Percentiles rank a stretch among this genome's conserved stretches.
Conservation (phyloP, 1,284 basidiomycete species). For the Termitomyces sp. region DNA sequence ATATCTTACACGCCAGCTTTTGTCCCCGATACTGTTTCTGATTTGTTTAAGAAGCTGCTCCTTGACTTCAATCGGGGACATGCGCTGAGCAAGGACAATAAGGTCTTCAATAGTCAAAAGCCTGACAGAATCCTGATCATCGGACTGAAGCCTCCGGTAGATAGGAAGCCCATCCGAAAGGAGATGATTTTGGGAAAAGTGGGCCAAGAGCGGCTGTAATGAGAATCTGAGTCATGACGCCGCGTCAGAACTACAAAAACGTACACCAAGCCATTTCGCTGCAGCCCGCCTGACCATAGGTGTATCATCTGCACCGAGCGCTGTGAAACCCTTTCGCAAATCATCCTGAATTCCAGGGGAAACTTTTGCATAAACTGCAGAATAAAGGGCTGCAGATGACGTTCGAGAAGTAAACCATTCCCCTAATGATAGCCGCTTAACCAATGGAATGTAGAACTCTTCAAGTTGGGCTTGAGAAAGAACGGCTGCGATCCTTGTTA, state of each 20-base stretch:
- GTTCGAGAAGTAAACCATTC: slow-evolving; percentile 99
- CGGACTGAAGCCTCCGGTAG: slow-evolving; percentile 90
- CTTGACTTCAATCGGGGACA: slow-evolving; percentile 85
- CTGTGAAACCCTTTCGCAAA: slow-evolving; percentile 80
- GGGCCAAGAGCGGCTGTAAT: slow-evolving; percentile 69
- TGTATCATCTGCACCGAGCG: slow-evolving; percentile 90
- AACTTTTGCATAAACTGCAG: slow-evolving; percentile 86
- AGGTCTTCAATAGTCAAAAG: slow-evolving; percentile 94
- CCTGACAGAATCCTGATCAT: slow-evolving; percentile 98
- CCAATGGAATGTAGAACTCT: slow-evolving; percentile 87
- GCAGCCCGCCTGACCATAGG: slow-evolving; percentile 98
- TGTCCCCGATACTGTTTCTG: slow-evolving; percentile 85
- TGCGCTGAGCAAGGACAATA: slow-evolving; percentile 85
- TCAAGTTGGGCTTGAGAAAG: slow-evolving; percentile 83
- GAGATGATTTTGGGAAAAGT: slow-evolving; percentile 75
- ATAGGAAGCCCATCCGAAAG: slow-evolving; percentile 87
- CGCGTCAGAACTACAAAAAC: slow-evolving; percentile 30
- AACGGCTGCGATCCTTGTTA: slow-evolving; percentile 84
- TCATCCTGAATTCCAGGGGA: slow-evolving; percentile 79
- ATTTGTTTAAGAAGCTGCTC: slow-evolving; percentile 88
- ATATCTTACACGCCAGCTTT: slow-evolving; percentile 98
- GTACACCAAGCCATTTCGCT: slow-evolving; percentile 91
- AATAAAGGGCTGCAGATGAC: slow-evolving; percentile 91
- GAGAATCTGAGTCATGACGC: background rate
- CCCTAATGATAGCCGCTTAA: slow-evolving; percentile 86